phyloP scores from a whole-genome alignment of 305 asterid genomes.

The Fraxinus baroniana region DNA sequence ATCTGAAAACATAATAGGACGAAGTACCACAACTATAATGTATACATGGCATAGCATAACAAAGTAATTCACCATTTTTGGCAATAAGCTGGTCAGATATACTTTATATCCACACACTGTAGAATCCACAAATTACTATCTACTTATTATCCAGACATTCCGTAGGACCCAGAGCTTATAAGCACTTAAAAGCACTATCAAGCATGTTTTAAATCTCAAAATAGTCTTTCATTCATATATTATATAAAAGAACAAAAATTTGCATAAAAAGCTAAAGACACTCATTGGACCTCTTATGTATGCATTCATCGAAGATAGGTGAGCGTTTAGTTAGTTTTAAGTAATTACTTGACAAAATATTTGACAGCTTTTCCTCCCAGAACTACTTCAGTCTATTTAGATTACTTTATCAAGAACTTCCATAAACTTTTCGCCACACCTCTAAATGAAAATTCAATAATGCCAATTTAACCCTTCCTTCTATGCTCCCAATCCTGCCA shows the following conservation, averaged over 20 bases:
- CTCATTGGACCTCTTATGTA: conserved; percentile 7
- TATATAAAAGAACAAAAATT: neutral
- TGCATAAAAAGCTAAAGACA: conserved; percentile 10
- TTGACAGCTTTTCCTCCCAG: conserved; percentile 9
- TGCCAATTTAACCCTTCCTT: neutral
- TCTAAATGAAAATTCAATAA: neutral
- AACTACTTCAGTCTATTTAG: neutral
- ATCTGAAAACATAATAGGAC: conserved; percentile 10
- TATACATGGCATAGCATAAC: neutral
- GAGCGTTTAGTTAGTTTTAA: conserved; percentile 1
- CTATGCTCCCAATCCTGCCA: neutral
- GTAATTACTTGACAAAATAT: conserved; percentile 11
- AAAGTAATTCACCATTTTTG: conserved; percentile 12
- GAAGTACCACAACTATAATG: neutral
- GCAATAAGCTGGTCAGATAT: neutral
- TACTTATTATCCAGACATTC: neutral
- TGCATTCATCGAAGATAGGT: conserved; percentile 14
- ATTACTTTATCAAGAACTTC: neutral
- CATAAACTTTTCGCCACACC: neutral
- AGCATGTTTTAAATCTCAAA: neutral
- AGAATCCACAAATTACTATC: neutral
- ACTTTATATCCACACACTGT: neutral
- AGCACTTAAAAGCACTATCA: neutral
- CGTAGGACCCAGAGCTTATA: neutral
- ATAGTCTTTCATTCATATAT: neutral